Conservation (phyloP, 306 rosid genomes). For the Sicyos baderoa region DNA sequence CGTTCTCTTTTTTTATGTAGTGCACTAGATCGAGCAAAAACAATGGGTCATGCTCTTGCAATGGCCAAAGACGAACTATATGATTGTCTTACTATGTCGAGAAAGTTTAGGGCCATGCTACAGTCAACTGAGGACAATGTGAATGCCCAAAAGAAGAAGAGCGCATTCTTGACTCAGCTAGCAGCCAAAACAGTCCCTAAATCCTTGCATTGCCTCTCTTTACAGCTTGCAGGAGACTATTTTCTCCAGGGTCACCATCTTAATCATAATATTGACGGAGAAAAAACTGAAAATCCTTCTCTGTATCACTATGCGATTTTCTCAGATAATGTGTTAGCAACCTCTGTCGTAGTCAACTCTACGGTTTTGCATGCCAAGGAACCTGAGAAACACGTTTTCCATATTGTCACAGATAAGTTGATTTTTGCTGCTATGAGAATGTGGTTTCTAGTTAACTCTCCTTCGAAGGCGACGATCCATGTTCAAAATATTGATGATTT, state of each 20-base stretch:
- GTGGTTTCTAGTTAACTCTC: conserved; percentile 91
- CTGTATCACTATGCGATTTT: conserved; percentile 88
- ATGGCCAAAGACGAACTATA: conserved; percentile 74
- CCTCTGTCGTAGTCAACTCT: conserved; percentile 94
- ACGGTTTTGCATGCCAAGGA: conserved; percentile 73
- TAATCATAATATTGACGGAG: conserved; percentile 37
- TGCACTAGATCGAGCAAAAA: conserved; percentile 79
- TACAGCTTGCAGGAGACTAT: conserved; percentile 77
- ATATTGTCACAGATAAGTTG: conserved; percentile 82
- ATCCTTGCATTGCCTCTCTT: conserved; percentile 81
- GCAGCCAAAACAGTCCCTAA: conserved; percentile 91
- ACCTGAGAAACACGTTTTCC: conserved; percentile 84
- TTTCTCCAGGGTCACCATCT: conserved; percentile 57
- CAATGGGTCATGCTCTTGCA: conserved; percentile 85
- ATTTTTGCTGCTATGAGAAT: conserved; percentile 83
- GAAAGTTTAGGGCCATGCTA: conserved; percentile 80
- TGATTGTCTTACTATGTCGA: conserved; percentile 58
- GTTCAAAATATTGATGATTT: conserved; percentile 87
- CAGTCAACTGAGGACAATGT: conserved; percentile 79
- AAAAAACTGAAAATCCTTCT: conserved; percentile 69
- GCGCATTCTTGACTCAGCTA: conserved; percentile 84
- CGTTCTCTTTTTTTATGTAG: conserved; percentile 38
- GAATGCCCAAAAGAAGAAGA: conserved; percentile 56
- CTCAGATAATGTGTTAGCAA: conserved; percentile 88
- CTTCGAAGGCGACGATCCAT: conserved; percentile 57